phyloP scores from a whole-genome alignment of 1,284 basidiomycete genomes.

The Phlebopus sp. region DNA sequence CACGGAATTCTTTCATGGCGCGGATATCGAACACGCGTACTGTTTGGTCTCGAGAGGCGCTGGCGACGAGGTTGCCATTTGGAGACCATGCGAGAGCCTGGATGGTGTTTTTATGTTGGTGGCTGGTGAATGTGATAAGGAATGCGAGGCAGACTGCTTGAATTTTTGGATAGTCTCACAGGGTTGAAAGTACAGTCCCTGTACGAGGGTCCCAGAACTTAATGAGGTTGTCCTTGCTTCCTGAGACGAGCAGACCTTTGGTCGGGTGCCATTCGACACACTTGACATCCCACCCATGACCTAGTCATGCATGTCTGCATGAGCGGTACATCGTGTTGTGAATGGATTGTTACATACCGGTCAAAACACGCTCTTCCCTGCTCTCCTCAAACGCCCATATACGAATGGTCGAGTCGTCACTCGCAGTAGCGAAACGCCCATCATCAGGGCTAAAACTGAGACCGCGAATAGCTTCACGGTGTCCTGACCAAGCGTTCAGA shows the following conservation, averaged over 20 bases:
- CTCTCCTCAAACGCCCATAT: constrained; percentile 96
- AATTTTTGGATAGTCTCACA: constrained; percentile 58
- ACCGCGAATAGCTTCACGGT: constrained; percentile 87
- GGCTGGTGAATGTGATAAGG: constrained; percentile 44
- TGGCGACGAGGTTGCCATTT: constrained; percentile 90
- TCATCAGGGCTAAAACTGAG: constrained; percentile 93
- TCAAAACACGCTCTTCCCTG: constrained; percentile 82
- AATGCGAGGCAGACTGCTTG: not conserved
- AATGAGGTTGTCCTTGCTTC: constrained; percentile 96
- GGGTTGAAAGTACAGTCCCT: constrained; percentile 80
- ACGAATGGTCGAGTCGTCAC: constrained; percentile 91
- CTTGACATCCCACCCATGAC: constrained; percentile 98
- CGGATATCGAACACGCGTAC: constrained; percentile 98
- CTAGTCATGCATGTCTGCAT: constrained; percentile 29
- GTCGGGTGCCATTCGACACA: constrained; percentile 98
- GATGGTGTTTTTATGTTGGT: constrained; percentile 96
- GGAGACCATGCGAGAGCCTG: constrained; percentile 92
- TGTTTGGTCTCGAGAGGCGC: constrained; percentile 91
- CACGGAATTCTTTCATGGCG: constrained; percentile 91
- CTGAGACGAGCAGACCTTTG: constrained; percentile 91
- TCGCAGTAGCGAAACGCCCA: constrained; percentile 87
- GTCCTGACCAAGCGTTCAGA: constrained; percentile 86
- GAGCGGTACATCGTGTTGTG: not conserved
- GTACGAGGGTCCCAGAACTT: constrained; percentile 99
- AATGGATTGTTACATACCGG: constrained; percentile 47